A percentile compares a stretch with the other conserved stretches of the same genome.
These are phyloP conservation scores for Calocera viscosa DNA, from an alignment of 768 basidiomycete genomes.

Conservation along the genomic window DNA sequence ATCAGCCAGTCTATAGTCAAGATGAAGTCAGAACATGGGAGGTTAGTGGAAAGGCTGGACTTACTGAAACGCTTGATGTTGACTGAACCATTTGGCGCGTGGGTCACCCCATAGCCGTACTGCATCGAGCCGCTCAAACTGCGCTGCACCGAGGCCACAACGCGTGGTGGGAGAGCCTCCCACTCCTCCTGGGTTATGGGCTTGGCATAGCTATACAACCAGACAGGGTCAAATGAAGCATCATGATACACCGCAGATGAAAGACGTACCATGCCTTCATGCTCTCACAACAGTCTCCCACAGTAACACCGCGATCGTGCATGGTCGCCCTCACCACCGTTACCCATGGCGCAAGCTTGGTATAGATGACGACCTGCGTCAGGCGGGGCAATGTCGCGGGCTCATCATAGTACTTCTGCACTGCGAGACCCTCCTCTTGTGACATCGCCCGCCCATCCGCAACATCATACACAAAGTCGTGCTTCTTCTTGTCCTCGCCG, in stretches of 20 bases:
- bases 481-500: constrained; percentile 7
- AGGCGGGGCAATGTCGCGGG: not conserved
- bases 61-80: constrained; percentile 6
- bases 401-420: constrained; percentile 6
- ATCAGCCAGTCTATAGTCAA: not conserved
- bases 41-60: not conserved
- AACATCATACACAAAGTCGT: constrained; percentile 2
- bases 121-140: not conserved
- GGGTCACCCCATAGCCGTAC: not conserved
- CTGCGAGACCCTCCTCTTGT: not conserved
- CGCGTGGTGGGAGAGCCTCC: not conserved
- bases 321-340: not conserved
- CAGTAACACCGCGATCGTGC: not conserved
- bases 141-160: not conserved
- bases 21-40: not conserved
- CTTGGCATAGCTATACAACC: not conserved
- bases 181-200: not conserved
- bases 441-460: not conserved
- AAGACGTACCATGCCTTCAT: not conserved
- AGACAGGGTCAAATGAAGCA: not conserved
- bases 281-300: constrained; percentile 3
- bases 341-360: not conserved
- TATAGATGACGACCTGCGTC: not conserved
- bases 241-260: not conserved
- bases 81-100: not conserved